phyloP scores from a whole-genome alignment of 805 yeast species.

The Saccharomycopsis amapae region DNA sequence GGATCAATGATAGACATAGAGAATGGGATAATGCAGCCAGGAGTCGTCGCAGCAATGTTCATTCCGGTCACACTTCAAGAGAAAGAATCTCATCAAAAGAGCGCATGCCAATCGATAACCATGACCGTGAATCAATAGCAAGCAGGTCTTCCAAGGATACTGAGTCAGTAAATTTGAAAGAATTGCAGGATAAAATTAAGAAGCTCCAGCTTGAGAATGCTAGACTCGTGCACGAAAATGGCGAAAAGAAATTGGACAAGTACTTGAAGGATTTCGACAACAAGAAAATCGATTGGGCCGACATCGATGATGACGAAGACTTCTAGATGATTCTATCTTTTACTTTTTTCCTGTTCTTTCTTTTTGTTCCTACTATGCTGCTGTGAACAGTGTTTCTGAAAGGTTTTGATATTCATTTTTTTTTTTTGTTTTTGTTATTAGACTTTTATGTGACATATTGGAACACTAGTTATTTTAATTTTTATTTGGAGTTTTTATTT shows the following conservation, averaged over 20 bases:
- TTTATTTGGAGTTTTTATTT: too few species aligned
- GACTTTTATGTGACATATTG: too few species aligned
- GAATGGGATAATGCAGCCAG: background rate
- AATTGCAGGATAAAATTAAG: background rate
- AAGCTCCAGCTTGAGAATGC: background rate
- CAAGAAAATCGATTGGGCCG: slow-evolving; percentile 1
- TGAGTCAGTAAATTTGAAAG: background rate
- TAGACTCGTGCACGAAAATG: background rate
- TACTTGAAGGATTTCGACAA: background rate
- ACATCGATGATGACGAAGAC: background rate
- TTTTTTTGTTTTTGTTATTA: too few species aligned
- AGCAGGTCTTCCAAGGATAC: background rate
- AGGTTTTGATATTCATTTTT: too few species aligned
- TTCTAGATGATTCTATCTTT: too few species aligned
- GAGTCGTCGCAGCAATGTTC: too few species aligned
- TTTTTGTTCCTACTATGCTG: too few species aligned
- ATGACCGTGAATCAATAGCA: background rate
- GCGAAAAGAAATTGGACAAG: background rate
- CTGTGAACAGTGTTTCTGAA: too few species aligned
- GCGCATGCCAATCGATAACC: too few species aligned
- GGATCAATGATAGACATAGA: background rate
- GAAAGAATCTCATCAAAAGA: too few species aligned
- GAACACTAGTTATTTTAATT: too few species aligned
- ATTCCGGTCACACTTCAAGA: background rate
- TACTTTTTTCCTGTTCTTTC: too few species aligned